phyloP scores from a whole-genome alignment of 2,329 filamentous ascomycete species.

The Lecanicillium sp. region DNA sequence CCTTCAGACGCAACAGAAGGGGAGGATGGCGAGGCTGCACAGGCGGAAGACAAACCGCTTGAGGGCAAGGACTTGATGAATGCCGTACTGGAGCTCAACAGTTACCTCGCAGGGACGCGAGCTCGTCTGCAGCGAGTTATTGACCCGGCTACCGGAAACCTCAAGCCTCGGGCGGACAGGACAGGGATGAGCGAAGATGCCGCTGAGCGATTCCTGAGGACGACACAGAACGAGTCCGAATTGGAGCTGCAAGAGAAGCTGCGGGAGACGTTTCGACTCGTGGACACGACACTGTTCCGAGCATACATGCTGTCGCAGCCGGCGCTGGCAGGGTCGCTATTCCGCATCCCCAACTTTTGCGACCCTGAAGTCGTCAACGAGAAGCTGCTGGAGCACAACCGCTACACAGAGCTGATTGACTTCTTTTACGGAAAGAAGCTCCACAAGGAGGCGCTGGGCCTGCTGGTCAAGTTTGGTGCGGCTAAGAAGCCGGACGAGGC shows the following conservation, averaged over 20 bases:
- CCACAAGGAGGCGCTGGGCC: slow-evolving; percentile 76
- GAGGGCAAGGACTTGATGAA: slow-evolving; percentile 78
- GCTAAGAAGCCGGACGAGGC: slow-evolving; percentile 41
- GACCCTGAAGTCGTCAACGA: slow-evolving; percentile 94
- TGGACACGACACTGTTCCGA: slow-evolving; percentile 91
- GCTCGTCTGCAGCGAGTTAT: slow-evolving; percentile 54
- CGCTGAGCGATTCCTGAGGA: slow-evolving; percentile 49
- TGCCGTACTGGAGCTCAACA: slow-evolving; percentile 75
- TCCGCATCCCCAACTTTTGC: slow-evolving; percentile 95
- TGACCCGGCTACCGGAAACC: slow-evolving; percentile 53
- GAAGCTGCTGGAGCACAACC: slow-evolving; percentile 77
- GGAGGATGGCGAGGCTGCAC: slow-evolving; percentile 47
- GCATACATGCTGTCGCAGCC: slow-evolving; percentile 92
- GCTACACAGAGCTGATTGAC: slow-evolving; percentile 92
- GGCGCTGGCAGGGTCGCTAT: slow-evolving; percentile 76
- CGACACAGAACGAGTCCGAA: slow-evolving; percentile 38
- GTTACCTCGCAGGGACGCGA: slow-evolving; percentile 82
- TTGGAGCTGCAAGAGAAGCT: slow-evolving; percentile 64
- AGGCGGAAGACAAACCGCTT: slow-evolving; percentile 42
- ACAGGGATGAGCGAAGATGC: slow-evolving; percentile 39
- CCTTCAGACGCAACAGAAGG: slow-evolving; percentile 31
- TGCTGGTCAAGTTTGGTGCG: slow-evolving; percentile 74
- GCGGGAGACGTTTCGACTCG: slow-evolving; percentile 68
- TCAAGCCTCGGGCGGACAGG: slow-evolving; percentile 42
- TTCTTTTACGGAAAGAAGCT: slow-evolving; percentile 95